These are phyloP conservation scores for Populus davidiana DNA, from an alignment of 345 rosid species.

Conservation along the genomic window DNA sequence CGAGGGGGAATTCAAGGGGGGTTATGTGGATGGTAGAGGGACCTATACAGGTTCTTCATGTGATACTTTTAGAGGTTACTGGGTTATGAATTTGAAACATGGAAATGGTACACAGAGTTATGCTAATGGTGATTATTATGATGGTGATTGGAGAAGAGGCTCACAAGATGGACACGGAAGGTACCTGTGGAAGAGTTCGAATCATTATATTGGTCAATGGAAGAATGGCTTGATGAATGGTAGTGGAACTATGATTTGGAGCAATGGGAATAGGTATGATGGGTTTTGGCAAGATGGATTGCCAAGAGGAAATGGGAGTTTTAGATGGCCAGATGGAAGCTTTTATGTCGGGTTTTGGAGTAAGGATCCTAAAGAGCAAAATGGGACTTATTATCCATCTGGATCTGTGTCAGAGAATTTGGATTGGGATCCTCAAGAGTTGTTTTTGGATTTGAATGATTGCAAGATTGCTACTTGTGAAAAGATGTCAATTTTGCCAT, in stretches of 20 bases:
- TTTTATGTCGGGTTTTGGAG: slow-evolving; percentile 93
- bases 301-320: slow-evolving; percentile 90
- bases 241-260: slow-evolving; percentile 82
- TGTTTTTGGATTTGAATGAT: slow-evolving; percentile 56
- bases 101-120: slow-evolving; percentile 71
- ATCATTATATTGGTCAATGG: slow-evolving; percentile 80
- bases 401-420: slow-evolving; percentile 41
- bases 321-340: slow-evolving; percentile 66
- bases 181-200: slow-evolving; percentile 83
- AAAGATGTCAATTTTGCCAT: slow-evolving; percentile 59
- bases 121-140: slow-evolving; percentile 72
- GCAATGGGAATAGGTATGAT: slow-evolving; percentile 78
- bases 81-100: slow-evolving; percentile 91
- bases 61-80: slow-evolving; percentile 63
- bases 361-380: slow-evolving; percentile 67
- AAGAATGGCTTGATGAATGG: slow-evolving; percentile 69
- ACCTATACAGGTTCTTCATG: slow-evolving; percentile 72
- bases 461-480: slow-evolving; percentile 61
- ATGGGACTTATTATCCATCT: slow-evolving; percentile 79
- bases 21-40: slow-evolving; percentile 90
- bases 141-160: slow-evolving; percentile 90
- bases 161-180: slow-evolving; percentile 83
- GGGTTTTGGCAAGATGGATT: slow-evolving; percentile 86
- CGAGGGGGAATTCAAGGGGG: slow-evolving; percentile 89
- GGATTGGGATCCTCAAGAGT: slow-evolving; percentile 83